Conservation (phyloP, 305 asterid genomes). For the Rubia peregrina region DNA sequence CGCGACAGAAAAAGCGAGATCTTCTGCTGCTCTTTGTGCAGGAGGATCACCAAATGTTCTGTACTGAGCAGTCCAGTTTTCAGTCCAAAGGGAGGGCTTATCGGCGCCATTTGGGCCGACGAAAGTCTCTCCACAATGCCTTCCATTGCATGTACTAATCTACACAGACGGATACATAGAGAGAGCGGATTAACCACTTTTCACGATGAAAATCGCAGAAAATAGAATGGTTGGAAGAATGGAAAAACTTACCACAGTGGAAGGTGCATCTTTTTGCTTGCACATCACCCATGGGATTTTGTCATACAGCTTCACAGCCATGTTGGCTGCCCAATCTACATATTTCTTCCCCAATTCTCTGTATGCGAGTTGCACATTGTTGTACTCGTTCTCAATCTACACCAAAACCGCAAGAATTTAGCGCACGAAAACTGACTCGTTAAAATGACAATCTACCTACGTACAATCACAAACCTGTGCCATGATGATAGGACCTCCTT, state of each 20-base stretch:
- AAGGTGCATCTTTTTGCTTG: constrained; percentile 84
- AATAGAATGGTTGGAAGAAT: too few species aligned
- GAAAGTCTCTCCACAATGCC: constrained; percentile 61
- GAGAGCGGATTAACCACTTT: neutral
- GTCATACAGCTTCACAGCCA: constrained; percentile 50
- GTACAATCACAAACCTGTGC: constrained; percentile 36
- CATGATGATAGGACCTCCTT: constrained; percentile 88
- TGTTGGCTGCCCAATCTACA: constrained; percentile 73
- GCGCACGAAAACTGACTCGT: neutral
- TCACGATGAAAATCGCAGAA: neutral
- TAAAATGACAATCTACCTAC: neutral
- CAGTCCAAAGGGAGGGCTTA: constrained; percentile 83
- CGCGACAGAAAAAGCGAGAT: constrained; percentile 64
- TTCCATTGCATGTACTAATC: constrained; percentile 82
- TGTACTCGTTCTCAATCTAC: constrained; percentile 90
- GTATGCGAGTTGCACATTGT: constrained; percentile 62
- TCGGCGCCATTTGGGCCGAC: constrained; percentile 49
- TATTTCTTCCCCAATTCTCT: constrained; percentile 53
- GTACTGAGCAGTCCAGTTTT: constrained; percentile 85
- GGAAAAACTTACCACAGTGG: constrained; percentile 35
- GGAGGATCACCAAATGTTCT: constrained; percentile 75
- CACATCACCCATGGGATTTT: constrained; percentile 92
- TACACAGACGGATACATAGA: constrained; percentile 6
- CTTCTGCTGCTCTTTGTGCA: constrained; percentile 79
- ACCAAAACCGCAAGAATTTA: neutral